Evolutionary conservation across 1,139 yeast genomes (phyloP).

Genomic region (Suhomyces ambrosiae): DNA sequence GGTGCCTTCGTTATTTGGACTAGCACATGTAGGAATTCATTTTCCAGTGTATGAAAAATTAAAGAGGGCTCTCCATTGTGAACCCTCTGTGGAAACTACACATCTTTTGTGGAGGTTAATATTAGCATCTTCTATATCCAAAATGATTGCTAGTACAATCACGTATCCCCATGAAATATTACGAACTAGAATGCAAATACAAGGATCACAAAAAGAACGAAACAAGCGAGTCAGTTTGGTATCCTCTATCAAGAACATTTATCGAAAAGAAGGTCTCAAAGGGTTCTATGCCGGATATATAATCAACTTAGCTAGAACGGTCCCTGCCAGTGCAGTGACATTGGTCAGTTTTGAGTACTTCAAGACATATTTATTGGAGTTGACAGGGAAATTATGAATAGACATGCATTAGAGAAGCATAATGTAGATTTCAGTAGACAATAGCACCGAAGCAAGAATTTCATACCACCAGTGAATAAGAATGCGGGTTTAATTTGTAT

Average conservation of each 20-base stretch:
- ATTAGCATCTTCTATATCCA: slow-evolving; percentile 76
- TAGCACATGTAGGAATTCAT: slow-evolving; percentile 93
- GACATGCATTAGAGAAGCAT: neutral
- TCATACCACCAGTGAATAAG: too few species aligned
- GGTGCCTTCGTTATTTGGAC: slow-evolving; percentile 86
- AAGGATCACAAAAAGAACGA: slow-evolving; percentile 17
- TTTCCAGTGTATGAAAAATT: slow-evolving; percentile 93
- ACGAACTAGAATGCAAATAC: slow-evolving; percentile 86
- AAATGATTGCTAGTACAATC: slow-evolving; percentile 84
- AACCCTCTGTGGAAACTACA: slow-evolving; percentile 18
- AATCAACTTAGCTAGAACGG: slow-evolving; percentile 84
- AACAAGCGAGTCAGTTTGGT: slow-evolving; percentile 23
- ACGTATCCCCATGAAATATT: slow-evolving; percentile 97
- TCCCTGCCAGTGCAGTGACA: slow-evolving; percentile 94
- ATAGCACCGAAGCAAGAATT: neutral
- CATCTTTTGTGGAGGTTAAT: slow-evolving; percentile 51
- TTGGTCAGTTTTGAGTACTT: slow-evolving; percentile 90
- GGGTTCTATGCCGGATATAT: slow-evolving; percentile 92
- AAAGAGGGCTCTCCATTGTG: slow-evolving; percentile 51
- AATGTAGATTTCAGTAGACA: neutral
- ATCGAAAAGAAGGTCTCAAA: slow-evolving; percentile 67
- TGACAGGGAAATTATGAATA: slow-evolving; percentile 29
- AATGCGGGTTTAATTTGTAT: too few species aligned
- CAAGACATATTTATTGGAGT: slow-evolving; percentile 56
- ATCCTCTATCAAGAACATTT: slow-evolving; percentile 47